Conservation (phyloP, 1,284 basidiomycete genomes). For the Fomitopsis palustris region DNA sequence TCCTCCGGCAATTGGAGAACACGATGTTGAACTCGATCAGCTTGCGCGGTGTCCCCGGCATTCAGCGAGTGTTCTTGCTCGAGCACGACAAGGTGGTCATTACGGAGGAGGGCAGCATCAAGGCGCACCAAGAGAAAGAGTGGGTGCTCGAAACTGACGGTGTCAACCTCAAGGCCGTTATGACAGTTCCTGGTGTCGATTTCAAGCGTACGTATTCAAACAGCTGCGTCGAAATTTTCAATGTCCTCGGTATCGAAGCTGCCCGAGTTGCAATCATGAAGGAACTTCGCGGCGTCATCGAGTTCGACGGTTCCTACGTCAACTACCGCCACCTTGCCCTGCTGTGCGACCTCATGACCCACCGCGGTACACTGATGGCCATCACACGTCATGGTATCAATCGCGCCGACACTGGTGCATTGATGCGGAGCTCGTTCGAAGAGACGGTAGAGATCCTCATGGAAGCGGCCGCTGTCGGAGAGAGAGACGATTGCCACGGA, state of each 20-base stretch:
- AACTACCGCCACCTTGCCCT: constrained; percentile 97
- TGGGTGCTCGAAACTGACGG: constrained; percentile 99
- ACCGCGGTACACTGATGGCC: constrained; percentile 93
- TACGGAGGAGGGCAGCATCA: constrained; percentile 63
- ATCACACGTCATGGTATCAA: constrained; percentile 99
- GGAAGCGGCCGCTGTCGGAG: constrained; percentile 97
- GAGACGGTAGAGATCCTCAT: constrained; percentile 99
- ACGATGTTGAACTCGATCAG: constrained; percentile 97
- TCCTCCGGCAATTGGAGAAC: constrained; percentile 93
- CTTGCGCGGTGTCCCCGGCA: constrained; percentile 89
- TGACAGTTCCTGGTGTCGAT: constrained; percentile 95
- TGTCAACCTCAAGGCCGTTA: constrained; percentile 90
- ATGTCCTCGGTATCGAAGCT: constrained; percentile 98
- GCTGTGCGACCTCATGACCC: constrained; percentile 98
- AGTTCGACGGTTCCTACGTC: constrained; percentile 99
- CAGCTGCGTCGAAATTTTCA: constrained; percentile 94
- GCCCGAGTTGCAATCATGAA: constrained; percentile 91
- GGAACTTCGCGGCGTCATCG: constrained; percentile 92
- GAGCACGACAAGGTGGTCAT: constrained; percentile 81
- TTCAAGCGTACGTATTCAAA: constrained; percentile 92
- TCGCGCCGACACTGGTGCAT: constrained; percentile 92
- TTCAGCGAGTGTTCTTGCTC: constrained; percentile 92
- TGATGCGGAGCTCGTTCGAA: constrained; percentile 99
- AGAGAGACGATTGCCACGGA: constrained; percentile 97
- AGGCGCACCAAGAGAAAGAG: constrained; percentile 67